phyloP scores from a whole-genome alignment of 352 stramenopile species.

The Stramenopiles sp. region DNA sequence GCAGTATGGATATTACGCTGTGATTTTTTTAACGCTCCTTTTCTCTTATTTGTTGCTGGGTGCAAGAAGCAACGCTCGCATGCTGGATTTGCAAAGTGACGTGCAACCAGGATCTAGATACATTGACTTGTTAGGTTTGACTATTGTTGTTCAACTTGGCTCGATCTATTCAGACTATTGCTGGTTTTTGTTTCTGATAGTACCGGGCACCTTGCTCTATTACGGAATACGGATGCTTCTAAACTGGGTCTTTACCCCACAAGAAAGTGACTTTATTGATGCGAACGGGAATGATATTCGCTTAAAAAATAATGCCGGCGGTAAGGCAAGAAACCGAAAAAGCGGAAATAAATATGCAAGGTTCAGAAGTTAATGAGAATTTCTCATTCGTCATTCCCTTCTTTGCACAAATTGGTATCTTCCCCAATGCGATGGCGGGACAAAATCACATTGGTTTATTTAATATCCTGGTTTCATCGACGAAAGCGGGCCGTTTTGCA shows the following conservation, averaged over 20 bases:
- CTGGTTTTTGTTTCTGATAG: constrained; percentile 49
- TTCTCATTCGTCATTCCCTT: too few species aligned
- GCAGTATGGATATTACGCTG: background rate
- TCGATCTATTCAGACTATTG: constrained; percentile 58
- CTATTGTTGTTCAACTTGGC: constrained; percentile 46
- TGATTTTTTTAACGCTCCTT: background rate
- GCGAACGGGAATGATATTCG: background rate
- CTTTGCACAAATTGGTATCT: too few species aligned
- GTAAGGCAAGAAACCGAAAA: background rate
- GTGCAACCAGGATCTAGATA: background rate
- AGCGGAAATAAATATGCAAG: background rate
- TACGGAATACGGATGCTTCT: constrained; percentile 43
- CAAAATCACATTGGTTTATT: too few species aligned
- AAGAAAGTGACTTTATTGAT: constrained; percentile 24
- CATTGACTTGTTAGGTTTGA: constrained; percentile 57
- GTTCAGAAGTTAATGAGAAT: background rate
- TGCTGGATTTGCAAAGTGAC: background rate
- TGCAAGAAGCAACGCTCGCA: background rate
- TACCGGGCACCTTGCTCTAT: constrained; percentile 52
- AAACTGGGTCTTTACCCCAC: constrained; percentile 53
- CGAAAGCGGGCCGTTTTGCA: too few species aligned
- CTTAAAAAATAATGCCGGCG: background rate
- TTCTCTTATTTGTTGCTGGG: background rate
- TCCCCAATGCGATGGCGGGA: too few species aligned
- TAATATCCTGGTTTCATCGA: too few species aligned